These are phyloP conservation scores for Kodamaea leandrae DNA, from an alignment of 805 yeast species.

Conservation along the genomic window DNA sequence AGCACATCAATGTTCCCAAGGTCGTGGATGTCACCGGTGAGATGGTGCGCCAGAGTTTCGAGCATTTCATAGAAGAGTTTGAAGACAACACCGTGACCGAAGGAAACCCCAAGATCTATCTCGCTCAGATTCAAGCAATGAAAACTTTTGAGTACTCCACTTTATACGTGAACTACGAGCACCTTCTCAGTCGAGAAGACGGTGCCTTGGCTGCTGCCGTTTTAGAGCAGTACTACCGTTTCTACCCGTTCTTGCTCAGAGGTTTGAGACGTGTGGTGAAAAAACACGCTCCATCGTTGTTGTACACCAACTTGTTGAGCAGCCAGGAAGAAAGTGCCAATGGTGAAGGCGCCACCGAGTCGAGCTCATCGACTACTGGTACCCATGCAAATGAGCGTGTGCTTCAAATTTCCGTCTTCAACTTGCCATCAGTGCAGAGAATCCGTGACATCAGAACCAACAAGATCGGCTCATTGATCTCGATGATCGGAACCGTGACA, in stretches of 20 bases:
- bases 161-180: slow-evolving; percentile 80
- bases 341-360: background rate
- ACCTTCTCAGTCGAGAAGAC: slow-evolving; percentile 69
- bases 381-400: slow-evolving; percentile 60
- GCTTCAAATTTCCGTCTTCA: slow-evolving; percentile 88
- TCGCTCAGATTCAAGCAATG: slow-evolving; percentile 81
- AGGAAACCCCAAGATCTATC: slow-evolving; percentile 56
- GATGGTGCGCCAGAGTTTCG: slow-evolving; percentile 88
- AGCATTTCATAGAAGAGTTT: slow-evolving; percentile 72
- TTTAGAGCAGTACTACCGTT: slow-evolving; percentile 87
- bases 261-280: slow-evolving; percentile 75
- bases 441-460: slow-evolving; percentile 90
- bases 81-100: slow-evolving; percentile 38
- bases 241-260: slow-evolving; percentile 75
- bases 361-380: slow-evolving; percentile 31
- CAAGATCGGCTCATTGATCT: slow-evolving; percentile 77
- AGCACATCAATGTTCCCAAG: slow-evolving; percentile 70
- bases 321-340: slow-evolving; percentile 27
- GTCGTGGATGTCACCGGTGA: slow-evolving; percentile 92
- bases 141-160: slow-evolving; percentile 71
- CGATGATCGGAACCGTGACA: slow-evolving; percentile 92
- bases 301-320: slow-evolving; percentile 44
- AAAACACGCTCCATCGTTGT: slow-evolving; percentile 68
- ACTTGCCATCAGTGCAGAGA: slow-evolving; percentile 76
- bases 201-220: slow-evolving; percentile 90